Base-by-base conservation (phyloP, 140 eudicot species). In the Ambrosia hybrid region DNA sequence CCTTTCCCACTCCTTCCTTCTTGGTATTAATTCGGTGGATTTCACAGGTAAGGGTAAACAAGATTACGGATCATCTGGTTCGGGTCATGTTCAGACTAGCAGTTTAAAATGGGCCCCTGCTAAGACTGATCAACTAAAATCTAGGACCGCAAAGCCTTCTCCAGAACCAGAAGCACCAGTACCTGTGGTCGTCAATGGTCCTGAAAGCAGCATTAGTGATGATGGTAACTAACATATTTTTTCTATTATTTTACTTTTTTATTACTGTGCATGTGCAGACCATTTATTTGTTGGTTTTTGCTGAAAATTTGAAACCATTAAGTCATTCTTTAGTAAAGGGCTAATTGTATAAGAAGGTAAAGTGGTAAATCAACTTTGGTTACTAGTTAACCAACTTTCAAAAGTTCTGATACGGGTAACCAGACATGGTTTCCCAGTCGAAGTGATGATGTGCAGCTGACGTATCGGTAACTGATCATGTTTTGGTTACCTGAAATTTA, bases 21-120 rank as follows among this genome's bases (percentile, higher is more conserved):
- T 21, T 21, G 30, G 30, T 21, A 21, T 21, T 21, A 21, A 21
- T 21, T 21, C 30, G 30, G 30, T 21, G 30, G 30, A 21, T 21
- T 21, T 21, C 30, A 1, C 30, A 21, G 30, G 30, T 89, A 57
- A 78, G 80, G 73, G 86, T 79, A 57, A 46, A 13, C 68, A 85
- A 85, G 80, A 71, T 66, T 16, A 56, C 48, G 73, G 75, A 43
- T 5, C 83, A 56, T 73, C 88, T 55, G 74, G 67, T 33, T 68
- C 85, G 53, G 75, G 78, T 38, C 76, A 80, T 48, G 74, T 41
- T 70, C 85, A 75, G 46, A 38, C 72, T 7, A 72, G 68, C 72
- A 74, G 66, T 74, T 78, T 81, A 72, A 80, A 78, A 68, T 74
- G 74, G 79, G 85, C 85, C 48, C 87, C 87, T 76, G 83, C 80